Evolutionary conservation across 2,329 filamentous ascomycete species (phyloP), one percentile per base, ranked within the genome.

Genomic region (Claviceps digitariae): DNA sequence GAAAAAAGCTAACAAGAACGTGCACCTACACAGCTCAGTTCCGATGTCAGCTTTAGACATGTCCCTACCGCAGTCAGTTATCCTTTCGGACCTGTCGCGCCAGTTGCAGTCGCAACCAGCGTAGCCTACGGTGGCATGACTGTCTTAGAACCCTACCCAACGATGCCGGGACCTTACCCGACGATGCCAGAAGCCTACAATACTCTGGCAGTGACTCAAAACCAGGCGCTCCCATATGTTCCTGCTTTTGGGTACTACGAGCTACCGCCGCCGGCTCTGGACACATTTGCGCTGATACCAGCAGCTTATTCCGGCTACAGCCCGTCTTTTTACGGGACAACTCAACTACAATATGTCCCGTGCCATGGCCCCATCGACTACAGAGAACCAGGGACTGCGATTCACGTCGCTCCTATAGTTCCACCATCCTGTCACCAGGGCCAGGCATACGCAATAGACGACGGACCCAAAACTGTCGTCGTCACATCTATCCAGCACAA

Each of bases 401-500:
- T 21, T 2, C 41, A 21, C 13, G 4, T 17, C 31, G 47, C 41
- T 10, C 41, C 48, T 5, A 34, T 27, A 17, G 43, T 8, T 2
- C 7, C 15, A 20, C 15, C 23, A 20, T 20, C 36, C 27, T 25
- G 44, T 20, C 48, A 38, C 2, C 20, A 54, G 55, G 40, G 57
- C 51, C 40, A 36, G 54, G 44, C 29, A 50, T 21, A 29, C n/a
- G 29, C 48, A 4, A 17, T 27, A 23, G 56, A 56, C 7, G 58
- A 62, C 48, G 51, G 52, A n/a, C 56, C 57, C 20, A 64, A 61
- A 40, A n/a, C n/a, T n/a, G 52, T 67, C 31, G 54, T 61, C 29
- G 54, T 67, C 23, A 59, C 60, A 7, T 60, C 59, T 15, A 61
- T 67, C 20, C 57, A 59, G 36, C 59, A 61, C 49, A 54, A 60